These are phyloP conservation scores for Malus sylvestris DNA, from an alignment of 306 rosid species.

Conservation along the genomic window DNA sequence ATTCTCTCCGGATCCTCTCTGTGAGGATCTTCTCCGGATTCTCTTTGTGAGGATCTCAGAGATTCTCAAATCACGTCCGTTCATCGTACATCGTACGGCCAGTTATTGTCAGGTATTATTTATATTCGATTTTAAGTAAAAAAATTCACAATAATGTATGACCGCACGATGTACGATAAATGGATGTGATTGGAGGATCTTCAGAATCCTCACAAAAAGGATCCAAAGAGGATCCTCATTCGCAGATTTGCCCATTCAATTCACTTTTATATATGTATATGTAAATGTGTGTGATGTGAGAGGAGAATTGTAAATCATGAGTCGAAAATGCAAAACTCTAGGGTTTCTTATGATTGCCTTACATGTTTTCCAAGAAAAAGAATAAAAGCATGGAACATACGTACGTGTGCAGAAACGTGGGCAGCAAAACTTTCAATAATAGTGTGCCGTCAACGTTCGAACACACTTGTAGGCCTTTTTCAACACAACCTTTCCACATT, in stretches of 20 bases:
- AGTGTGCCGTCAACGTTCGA: neutral
- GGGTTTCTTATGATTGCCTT: neutral
- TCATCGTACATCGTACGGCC: too few relatives aligned
- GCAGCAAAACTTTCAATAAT: neutral
- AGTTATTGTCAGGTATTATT: too few relatives aligned
- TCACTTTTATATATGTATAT: neutral
- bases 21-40: too few relatives aligned
- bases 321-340: neutral
- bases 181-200: too few relatives aligned
- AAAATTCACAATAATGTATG: too few relatives aligned
- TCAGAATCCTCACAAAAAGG: too few relatives aligned
- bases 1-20: too few relatives aligned
- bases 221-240: too few relatives aligned
- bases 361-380: neutral
- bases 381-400: neutral
- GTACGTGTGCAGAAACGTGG: neutral
- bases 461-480: neutral
- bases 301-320: neutral
- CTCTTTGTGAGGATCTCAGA: too few relatives aligned
- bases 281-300: neutral
- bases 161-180: too few relatives aligned
- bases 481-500: neutral
- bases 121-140: too few relatives aligned
- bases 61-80: too few relatives aligned
- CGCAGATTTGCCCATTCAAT: neutral